These are phyloP conservation scores for Ceratocystis colombiana DNA, from an alignment of 2,329 filamentous ascomycete genomes.

Conservation along the genomic window DNA sequence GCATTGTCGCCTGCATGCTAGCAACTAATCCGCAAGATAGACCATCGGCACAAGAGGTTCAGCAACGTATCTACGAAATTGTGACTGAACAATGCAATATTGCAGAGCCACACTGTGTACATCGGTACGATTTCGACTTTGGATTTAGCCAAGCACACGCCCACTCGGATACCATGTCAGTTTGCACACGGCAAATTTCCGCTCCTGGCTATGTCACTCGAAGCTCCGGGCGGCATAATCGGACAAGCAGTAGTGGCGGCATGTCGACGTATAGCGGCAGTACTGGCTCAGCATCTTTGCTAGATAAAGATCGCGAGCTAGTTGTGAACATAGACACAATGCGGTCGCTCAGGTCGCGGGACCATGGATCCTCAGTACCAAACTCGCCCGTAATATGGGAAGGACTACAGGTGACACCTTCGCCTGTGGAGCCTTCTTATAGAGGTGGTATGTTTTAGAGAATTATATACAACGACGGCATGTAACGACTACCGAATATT, in stretches of 20 bases:
- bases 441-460: slow-evolving; percentile 4
- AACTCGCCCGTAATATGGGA: slow-evolving; percentile 11
- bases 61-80: slow-evolving; percentile 44
- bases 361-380: slow-evolving; percentile 9
- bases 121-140: slow-evolving; percentile 37
- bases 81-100: slow-evolving; percentile 41
- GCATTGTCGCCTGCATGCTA: slow-evolving; percentile 47
- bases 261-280: slow-evolving; percentile 33
- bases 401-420: slow-evolving; percentile 2
- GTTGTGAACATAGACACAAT: slow-evolving; percentile 14
- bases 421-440: slow-evolving; percentile 17
- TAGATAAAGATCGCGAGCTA: slow-evolving; percentile 20
- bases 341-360: slow-evolving; percentile 20
- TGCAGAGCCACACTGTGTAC: slow-evolving; percentile 45
- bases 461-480: background rate
- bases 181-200: slow-evolving; percentile 28
- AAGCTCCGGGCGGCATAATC: slow-evolving; percentile 28
- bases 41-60: slow-evolving; percentile 44
- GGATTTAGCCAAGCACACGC: slow-evolving; percentile 28
- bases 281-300: slow-evolving; percentile 17
- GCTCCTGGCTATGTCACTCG: slow-evolving; percentile 22
- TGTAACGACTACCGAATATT: background rate
- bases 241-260: slow-evolving; percentile 33
- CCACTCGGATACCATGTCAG: slow-evolving; percentile 25
- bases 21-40: slow-evolving; percentile 42